A percentile compares a stretch with the other conserved stretches of the same genome.
Conservation (phyloP, 129 eudicot species). For the Lactuca saligna region DNA sequence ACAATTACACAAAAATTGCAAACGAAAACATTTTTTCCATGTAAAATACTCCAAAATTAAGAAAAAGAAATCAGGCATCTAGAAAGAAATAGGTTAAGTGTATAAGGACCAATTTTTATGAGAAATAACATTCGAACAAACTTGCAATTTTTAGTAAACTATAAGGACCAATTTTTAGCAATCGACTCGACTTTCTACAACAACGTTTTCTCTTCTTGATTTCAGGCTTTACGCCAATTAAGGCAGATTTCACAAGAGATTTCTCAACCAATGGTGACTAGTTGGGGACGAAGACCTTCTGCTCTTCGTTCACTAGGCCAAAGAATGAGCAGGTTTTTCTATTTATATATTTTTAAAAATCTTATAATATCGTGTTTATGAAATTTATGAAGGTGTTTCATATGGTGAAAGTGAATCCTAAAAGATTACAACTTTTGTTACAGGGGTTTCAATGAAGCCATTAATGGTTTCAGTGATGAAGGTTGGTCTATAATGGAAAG, state of each 20-base stretch:
- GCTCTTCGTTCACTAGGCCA: conserved; percentile 88
- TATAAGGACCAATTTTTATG: no score
- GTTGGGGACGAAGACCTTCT: conserved; percentile 90
- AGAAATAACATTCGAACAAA: neutral
- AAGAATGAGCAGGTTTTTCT: conserved; percentile 72
- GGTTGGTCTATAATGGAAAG: conserved; percentile 89
- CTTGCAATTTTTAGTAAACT: neutral
- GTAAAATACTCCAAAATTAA: no score
- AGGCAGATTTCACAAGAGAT: conserved; percentile 82
- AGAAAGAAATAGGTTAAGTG: neutral
- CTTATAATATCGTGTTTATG: neutral
- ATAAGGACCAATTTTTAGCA: neutral
- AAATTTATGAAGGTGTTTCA: neutral
- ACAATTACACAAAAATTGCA: no score
- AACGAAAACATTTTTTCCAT: no score
- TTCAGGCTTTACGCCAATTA: conserved; percentile 83
- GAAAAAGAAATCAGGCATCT: neutral
- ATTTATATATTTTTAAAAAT: neutral
- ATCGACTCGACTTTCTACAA: neutral
- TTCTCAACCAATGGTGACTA: conserved; percentile 74
- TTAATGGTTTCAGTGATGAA: conserved; percentile 84
- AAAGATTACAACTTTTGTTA: neutral
- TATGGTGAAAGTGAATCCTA: neutral
- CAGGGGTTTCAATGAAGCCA: conserved; percentile 95
- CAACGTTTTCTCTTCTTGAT: conserved; percentile 16